These are phyloP conservation scores for Cladosporium sp. DNA, from an alignment of 2,329 filamentous ascomycete species.

Conservation along the genomic window DNA sequence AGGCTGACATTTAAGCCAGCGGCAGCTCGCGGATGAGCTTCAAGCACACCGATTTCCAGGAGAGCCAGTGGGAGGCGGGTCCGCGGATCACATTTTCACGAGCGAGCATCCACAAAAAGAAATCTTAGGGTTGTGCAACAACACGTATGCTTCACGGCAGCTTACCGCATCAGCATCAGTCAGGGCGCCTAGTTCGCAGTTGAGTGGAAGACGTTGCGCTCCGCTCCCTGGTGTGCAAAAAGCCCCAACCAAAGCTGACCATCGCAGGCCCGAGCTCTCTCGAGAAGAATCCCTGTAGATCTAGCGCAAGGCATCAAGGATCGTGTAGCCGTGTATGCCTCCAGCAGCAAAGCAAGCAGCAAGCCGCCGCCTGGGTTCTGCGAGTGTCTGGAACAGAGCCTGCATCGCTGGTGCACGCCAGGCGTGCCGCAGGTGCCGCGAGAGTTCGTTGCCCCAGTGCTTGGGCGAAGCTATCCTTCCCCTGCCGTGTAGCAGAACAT, in stretches of 20 bases:
- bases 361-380: constrained; percentile 6
- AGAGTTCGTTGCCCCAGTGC: constrained; percentile 4
- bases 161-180: constrained; percentile 3
- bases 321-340: neutral
- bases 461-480: neutral
- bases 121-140: neutral
- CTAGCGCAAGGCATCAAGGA: constrained; percentile 11
- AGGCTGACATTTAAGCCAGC: constrained; percentile 3
- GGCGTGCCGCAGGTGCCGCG: constrained; percentile 6
- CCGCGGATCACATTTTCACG: neutral
- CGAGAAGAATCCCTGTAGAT: constrained; percentile 12
- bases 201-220: neutral
- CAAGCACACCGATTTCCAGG: constrained; percentile 1
- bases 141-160: constrained; percentile 12
- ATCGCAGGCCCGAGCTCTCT: neutral
- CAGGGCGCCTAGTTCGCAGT: constrained; percentile 1
- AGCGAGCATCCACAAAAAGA: neutral
- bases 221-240: neutral
- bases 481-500: constrained; percentile 8
- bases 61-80: neutral
- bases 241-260: neutral
- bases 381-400: constrained; percentile 8
- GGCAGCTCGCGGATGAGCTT: constrained; percentile 6
- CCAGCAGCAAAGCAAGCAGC: constrained; percentile 8
- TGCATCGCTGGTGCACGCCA: constrained; percentile 8